A percentile compares a stretch with the other conserved stretches of the same genome.
phyloP scores from a whole-genome alignment of 1,139 yeast genomes.

The Blastobotrys niveus region DNA sequence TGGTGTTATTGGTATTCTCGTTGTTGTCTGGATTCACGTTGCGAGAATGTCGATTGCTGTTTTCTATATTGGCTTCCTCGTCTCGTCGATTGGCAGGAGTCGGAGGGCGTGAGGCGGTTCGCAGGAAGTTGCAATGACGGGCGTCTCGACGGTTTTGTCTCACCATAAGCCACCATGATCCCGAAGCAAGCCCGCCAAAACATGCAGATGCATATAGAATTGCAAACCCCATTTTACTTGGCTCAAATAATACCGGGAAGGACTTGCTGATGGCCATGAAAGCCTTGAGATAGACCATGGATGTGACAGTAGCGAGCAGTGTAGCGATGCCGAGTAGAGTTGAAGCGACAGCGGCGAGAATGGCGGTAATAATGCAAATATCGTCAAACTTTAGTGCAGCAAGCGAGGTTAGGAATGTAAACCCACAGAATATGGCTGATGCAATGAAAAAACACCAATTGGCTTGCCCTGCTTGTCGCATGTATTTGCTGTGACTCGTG shows the following conservation, averaged over 20 bases:
- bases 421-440: slow-evolving; percentile 1
- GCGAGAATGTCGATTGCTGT: too few relatives aligned
- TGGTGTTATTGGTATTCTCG: too few relatives aligned
- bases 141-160: not conserved
- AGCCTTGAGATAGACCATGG: not conserved
- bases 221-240: slow-evolving; percentile 2
- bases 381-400: not conserved
- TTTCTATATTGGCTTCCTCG: too few relatives aligned
- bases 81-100: too few relatives aligned
- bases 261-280: not conserved
- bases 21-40: too few relatives aligned
- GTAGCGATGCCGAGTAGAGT: not conserved
- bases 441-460: slow-evolving; percentile 4
- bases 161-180: slow-evolving; percentile 4
- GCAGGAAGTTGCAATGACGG: too few relatives aligned
- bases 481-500: not conserved
- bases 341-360: not conserved
- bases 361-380: not conserved
- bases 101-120: too few relatives aligned
- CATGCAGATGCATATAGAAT: not conserved
- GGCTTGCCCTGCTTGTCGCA: slow-evolving; percentile 4
- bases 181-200: not conserved
- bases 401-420: not conserved
- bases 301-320: slow-evolving; percentile 1
- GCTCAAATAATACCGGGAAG: not conserved